A percentile compares a stretch with the other conserved stretches of the same genome.
Conservation (phyloP, 352 stramenopile species). For the Peronosclerospora sorghi region DNA sequence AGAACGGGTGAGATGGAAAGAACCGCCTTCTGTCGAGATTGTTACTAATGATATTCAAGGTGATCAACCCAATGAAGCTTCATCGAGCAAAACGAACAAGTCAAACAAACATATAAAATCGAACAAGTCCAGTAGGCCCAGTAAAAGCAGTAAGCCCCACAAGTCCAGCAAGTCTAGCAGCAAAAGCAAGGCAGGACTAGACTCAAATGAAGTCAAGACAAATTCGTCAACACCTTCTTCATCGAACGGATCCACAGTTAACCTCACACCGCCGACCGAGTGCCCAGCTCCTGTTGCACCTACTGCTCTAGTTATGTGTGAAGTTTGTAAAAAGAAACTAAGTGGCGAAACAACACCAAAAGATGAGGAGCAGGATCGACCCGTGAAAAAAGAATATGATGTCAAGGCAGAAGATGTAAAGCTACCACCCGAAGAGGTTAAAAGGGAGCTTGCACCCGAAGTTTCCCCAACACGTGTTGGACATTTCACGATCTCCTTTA, state of each 20-base stretch:
- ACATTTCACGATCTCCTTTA: constrained; percentile 41
- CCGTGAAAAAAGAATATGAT: constrained; percentile 15
- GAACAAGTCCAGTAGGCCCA: constrained; percentile 18
- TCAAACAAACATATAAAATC: constrained; percentile 20
- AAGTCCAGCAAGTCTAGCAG: constrained; percentile 15
- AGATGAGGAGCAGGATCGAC: constrained; percentile 13
- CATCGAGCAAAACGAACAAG: constrained; percentile 12
- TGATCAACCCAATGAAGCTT: constrained; percentile 1
- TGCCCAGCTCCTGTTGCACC: constrained; percentile 12
- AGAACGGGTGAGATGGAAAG: constrained; percentile 71
- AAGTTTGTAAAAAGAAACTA: constrained; percentile 54
- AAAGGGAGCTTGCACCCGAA: constrained; percentile 13
- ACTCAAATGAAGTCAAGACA: constrained; percentile 7
- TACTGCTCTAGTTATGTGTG: constrained; percentile 30
- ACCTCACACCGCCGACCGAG: constrained; percentile 12
- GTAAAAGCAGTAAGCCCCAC: constrained; percentile 10
- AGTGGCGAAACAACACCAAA: constrained; percentile 25
- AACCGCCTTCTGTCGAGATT: constrained; percentile 31
- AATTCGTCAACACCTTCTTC: constrained; percentile 8
- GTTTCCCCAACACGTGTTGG: constrained; percentile 7
- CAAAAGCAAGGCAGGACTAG: constrained; percentile 14
- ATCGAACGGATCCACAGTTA: constrained; percentile 14
- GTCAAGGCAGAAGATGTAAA: constrained; percentile 32
- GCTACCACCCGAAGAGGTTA: constrained; percentile 14
- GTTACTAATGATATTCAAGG: too few relatives aligned